Evolutionary conservation across 192 early-diverging fungal species (phyloP).

Genomic region (Lobulomyces angularis): DNA sequence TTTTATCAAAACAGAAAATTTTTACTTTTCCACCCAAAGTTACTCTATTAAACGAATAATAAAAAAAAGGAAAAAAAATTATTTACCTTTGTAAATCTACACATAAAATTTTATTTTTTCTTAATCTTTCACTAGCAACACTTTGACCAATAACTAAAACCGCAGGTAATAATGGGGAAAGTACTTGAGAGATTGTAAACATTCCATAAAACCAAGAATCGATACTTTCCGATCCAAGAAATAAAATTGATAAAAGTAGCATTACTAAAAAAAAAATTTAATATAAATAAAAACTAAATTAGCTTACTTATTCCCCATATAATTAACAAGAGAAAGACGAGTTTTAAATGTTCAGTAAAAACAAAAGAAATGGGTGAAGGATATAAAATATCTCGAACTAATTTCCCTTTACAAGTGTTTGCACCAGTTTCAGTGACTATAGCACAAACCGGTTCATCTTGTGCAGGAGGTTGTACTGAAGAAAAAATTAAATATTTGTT

Average conservation of each 20-base stretch:
- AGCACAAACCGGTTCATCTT: slow-evolving; percentile 27
- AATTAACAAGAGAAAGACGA: slow-evolving; percentile 51
- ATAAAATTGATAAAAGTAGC: slow-evolving; percentile 6
- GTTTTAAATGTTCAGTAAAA: slow-evolving; percentile 67
- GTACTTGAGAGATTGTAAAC: slow-evolving; percentile 57
- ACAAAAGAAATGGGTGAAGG: slow-evolving; percentile 58
- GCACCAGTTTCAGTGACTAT: slow-evolving; percentile 58
- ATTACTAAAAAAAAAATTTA: slow-evolving; percentile 26
- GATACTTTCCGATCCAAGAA: slow-evolving; percentile 23
- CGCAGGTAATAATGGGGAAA: slow-evolving; percentile 58
- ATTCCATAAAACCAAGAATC: slow-evolving; percentile 65
- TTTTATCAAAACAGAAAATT: slow-evolving; percentile 67
- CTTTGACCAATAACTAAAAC: slow-evolving; percentile 64
- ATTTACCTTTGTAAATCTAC: no score
- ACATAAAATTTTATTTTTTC: slow-evolving; percentile 52
- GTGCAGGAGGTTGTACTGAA: not conserved
- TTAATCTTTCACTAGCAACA: slow-evolving; percentile 49
- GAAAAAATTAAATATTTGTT: not conserved
- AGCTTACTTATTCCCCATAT: slow-evolving; percentile 50
- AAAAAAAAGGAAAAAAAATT: no score
- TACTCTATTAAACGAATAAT: no score
- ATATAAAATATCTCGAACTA: slow-evolving; percentile 67
- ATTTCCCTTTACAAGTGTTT: slow-evolving; percentile 49
- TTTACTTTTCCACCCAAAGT: slow-evolving; percentile 62
- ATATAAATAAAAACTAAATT: slow-evolving; percentile 6